Evolutionary conservation across 1,284 basidiomycete species (phyloP).

Genomic region (Exobasidium cylindrosporum): DNA sequence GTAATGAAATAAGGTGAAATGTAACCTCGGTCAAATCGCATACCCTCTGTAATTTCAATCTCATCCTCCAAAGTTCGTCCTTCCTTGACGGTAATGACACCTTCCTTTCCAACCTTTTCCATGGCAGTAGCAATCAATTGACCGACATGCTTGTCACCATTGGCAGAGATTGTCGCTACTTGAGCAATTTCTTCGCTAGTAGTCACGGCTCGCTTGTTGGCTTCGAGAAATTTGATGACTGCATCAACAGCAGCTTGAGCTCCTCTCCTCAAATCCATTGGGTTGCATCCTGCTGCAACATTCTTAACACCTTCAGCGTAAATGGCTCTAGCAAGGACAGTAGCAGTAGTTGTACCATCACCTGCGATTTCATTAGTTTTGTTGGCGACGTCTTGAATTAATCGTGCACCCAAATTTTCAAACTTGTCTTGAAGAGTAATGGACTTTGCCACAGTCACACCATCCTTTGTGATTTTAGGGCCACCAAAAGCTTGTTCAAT

Average conservation of each 20-base stretch:
- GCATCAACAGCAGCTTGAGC: constrained; percentile 94
- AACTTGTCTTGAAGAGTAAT: constrained; percentile 96
- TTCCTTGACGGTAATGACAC: constrained; percentile 99
- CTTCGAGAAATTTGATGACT: constrained; percentile 85
- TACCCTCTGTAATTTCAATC: constrained; percentile 98
- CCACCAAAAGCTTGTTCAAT: constrained; percentile 97
- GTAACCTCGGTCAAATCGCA: constrained; percentile 98
- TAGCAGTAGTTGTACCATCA: constrained; percentile 97
- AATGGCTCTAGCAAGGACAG: constrained; percentile 92
- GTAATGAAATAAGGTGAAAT: constrained; percentile 99
- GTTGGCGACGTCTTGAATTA: constrained; percentile 90
- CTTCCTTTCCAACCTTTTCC: constrained; percentile 99
- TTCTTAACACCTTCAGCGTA: constrained; percentile 99
- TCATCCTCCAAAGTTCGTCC: constrained; percentile 94
- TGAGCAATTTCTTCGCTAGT: constrained; percentile 96
- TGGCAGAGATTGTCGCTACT: constrained; percentile 97
- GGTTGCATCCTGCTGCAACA: constrained; percentile 97
- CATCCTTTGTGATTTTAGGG: constrained; percentile 96
- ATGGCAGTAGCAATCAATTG: constrained; percentile 97
- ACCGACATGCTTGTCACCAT: constrained; percentile 90
- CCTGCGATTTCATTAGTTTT: constrained; percentile 97
- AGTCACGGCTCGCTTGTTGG: constrained; percentile 89
- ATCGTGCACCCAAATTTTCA: constrained; percentile 96
- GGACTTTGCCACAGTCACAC: constrained; percentile 95
- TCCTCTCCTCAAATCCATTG: constrained; percentile 96